Evolutionary conservation across 2,329 filamentous ascomycete species (phyloP), one percentile per base, ranked within the genome.

Genomic region (Aureobasidium mangrovei): DNA sequence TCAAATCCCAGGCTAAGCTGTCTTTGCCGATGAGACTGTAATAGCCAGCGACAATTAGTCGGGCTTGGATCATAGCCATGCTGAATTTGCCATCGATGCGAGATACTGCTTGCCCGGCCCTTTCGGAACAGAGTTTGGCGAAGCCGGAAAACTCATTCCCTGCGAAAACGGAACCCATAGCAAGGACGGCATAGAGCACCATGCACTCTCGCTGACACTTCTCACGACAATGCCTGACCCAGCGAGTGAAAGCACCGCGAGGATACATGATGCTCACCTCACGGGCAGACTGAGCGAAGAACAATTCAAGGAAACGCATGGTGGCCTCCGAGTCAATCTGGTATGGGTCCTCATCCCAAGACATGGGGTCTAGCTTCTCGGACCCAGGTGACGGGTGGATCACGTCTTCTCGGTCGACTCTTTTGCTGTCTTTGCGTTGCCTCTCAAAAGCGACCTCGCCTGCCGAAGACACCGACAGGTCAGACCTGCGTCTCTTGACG

Each of bases 1-100:
- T 77, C 59, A 81, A 79, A 60, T 88, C 84, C 72, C 77, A 83
- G 5, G 81, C 80, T 46, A 82, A 78, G 40, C 74, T 73, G 36
- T 76, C 69, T n/a, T 79, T 78, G 10, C 79, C 79, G 26, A 77
- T 75, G 1, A 83, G 79, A 57, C 84, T 80, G 59, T 83, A 80
- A 67, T 84, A 86, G 5, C 87, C 69, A 24, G 80, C 77, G 38
- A 89, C 74, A 12, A 88, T 72, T n/a, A 88, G 70, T 53, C 82
- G 77, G 44, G 78, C 79, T 64, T 88, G 85, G 9, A 83, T 80
- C 42, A 88, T 70, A 60, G 87, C 82, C 46, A 89, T 67, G 54
- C 72, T 79, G 56, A 81, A 76, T 6, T 64, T 71, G 24, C 79
- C 75, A 56, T 76, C 72, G 32, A 72, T 72, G 51, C 72, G 71